Evolutionary conservation across 352 stramenopile species (phyloP), one percentile per base, ranked within the genome.

Genomic region (Paralagenidium karlingii): DNA sequence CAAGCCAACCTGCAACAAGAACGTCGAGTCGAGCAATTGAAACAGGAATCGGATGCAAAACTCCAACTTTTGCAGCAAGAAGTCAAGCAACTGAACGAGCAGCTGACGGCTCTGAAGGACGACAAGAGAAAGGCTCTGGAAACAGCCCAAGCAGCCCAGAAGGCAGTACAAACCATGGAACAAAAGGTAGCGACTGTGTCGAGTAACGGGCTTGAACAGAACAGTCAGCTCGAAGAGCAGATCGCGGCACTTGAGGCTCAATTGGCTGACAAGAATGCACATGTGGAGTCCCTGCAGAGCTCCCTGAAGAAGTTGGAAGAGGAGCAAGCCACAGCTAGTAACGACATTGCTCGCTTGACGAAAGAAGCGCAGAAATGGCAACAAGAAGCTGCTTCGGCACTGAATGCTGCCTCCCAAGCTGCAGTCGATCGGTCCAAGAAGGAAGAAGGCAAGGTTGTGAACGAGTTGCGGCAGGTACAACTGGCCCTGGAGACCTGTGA

Each of bases 171-270:
- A n/a, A n/a, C n/a, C n/a, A n/a, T n/a, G n/a, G n/a, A n/a, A n/a
- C n/a, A n/a, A n/a, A n/a, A n/a, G n/a, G n/a, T n/a, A n/a, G n/a
- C n/a, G n/a, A n/a, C n/a, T n/a, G n/a, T n/a, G n/a, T n/a, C n/a
- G n/a, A n/a, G n/a, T n/a, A n/a, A n/a, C 18, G 40, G 41, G 11
- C 1, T 24, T 3, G 25, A 37, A 2, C 25, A 58, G 53, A 28
- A 21, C 19, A n/a, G n/a, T n/a, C n/a, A n/a, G n/a, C n/a, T n/a
- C n/a, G n/a, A n/a, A 8, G 40, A 51, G 8, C 24, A 43, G 3
- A 51, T 64, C 25, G 34, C 20, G 8, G 29, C 54, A n/a, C 18
- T 53, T 20, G 47, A 77, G n/a, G 39, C 51, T 31, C 33, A 60
- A 29, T 3, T 41, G 18, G 34, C 18, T 31, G 15, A 9, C 8